phyloP scores from a whole-genome alignment of 352 stramenopile genomes.

The Globisporangium cystogenes region DNA sequence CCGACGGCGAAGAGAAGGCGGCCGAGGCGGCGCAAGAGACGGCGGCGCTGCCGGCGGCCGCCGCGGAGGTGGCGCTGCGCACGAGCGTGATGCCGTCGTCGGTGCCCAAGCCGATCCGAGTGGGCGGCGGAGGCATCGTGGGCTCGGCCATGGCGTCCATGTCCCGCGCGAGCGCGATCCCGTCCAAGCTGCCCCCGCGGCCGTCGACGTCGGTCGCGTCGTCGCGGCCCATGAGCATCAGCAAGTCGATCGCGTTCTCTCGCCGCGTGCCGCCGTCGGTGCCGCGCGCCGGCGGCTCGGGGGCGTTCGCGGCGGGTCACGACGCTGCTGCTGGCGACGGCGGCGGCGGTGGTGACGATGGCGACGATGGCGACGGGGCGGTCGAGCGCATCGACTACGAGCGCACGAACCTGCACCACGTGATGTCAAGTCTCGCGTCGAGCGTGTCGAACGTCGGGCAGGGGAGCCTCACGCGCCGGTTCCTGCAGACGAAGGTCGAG shows the following conservation, averaged over 20 bases:
- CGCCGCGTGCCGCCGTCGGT: slow-evolving; percentile 23
- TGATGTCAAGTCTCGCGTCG: slow-evolving; percentile 80
- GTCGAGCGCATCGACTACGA: slow-evolving; percentile 69
- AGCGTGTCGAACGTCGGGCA: slow-evolving; percentile 75
- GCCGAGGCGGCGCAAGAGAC: background rate
- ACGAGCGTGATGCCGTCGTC: slow-evolving; percentile 8
- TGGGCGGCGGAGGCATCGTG: slow-evolving; percentile 5
- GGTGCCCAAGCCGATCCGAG: slow-evolving; percentile 2
- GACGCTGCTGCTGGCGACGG: too few species aligned
- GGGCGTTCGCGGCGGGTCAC: too few species aligned
- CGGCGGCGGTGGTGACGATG: slow-evolving; percentile 12
- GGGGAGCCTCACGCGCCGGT: slow-evolving; percentile 61
- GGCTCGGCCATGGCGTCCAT: slow-evolving; percentile 2
- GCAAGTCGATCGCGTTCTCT: slow-evolving; percentile 74
- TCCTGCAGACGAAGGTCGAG: slow-evolving; percentile 43
- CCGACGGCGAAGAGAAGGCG: slow-evolving; percentile 7
- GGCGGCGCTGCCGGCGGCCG: slow-evolving; percentile 6
- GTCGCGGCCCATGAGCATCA: slow-evolving; percentile 66
- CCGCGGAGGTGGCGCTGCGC: slow-evolving; percentile 11
- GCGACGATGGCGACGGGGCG: slow-evolving; percentile 30
- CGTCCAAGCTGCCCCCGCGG: slow-evolving; percentile 31
- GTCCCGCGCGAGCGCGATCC: slow-evolving; percentile 10
- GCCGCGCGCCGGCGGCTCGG: background rate
- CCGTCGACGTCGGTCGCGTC: slow-evolving; percentile 45
- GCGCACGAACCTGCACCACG: slow-evolving; percentile 68